Conservation (phyloP, 2,329 filamentous ascomycete species). For the Xylaria sp. region DNA sequence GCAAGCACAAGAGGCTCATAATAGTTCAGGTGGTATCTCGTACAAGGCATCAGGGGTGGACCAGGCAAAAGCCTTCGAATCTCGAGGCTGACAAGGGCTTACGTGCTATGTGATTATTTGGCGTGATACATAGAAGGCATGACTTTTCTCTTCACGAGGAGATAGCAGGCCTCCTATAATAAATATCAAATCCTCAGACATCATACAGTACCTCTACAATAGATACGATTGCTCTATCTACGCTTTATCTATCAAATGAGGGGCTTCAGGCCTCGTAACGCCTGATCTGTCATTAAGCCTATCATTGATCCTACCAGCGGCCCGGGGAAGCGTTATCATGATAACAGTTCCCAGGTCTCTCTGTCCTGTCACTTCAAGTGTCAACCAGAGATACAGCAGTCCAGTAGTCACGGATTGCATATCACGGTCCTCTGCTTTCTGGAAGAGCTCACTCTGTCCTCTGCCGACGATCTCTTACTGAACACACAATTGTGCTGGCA, state of each 20-base stretch:
- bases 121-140: slow-evolving; percentile 9
- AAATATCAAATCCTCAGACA: background rate
- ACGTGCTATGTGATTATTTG: slow-evolving; percentile 13
- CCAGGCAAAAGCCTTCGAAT: background rate
- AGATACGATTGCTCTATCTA: slow-evolving; percentile 22
- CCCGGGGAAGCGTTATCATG: slow-evolving; percentile 20
- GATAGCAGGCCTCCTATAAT: slow-evolving; percentile 19
- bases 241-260: slow-evolving; percentile 8
- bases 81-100: slow-evolving; percentile 19
- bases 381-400: slow-evolving; percentile 6
- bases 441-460: background rate
- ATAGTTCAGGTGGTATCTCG: background rate
- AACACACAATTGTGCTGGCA: slow-evolving; percentile 5
- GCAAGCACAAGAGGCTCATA: background rate
- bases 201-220: background rate
- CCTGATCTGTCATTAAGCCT: background rate
- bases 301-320: slow-evolving; percentile 14
- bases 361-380: slow-evolving; percentile 34
- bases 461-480: background rate
- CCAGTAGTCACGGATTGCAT: slow-evolving; percentile 9
- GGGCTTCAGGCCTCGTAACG: background rate
- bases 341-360: slow-evolving; percentile 21
- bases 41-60: background rate
- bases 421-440: slow-evolving; percentile 9
- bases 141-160: slow-evolving; percentile 1